A percentile compares a stretch with the other conserved stretches of the same genome.
phyloP scores from a whole-genome alignment of 164 flowering plant species.

The Umbellularia californica region DNA sequence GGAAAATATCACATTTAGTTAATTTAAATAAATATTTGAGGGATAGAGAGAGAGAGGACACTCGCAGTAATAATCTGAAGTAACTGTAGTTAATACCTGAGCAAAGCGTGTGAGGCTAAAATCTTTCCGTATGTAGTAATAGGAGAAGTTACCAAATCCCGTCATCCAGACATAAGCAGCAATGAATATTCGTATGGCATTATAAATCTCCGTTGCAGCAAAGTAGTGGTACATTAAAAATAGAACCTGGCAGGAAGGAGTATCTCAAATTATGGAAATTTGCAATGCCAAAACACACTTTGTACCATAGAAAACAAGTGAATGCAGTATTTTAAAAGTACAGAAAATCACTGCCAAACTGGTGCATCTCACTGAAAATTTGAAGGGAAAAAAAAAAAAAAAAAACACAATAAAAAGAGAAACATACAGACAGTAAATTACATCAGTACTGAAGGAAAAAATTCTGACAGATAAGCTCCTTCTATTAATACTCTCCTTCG shows the following conservation, averaged over 20 bases:
- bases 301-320: not conserved
- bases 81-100: slow-evolving; percentile 47
- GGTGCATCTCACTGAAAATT: not conserved
- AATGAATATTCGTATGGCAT: slow-evolving; percentile 93
- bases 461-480: not conserved
- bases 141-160: slow-evolving; percentile 98
- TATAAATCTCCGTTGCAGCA: slow-evolving; percentile 95
- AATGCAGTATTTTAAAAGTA: not conserved
- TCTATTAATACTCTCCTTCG: not conserved
- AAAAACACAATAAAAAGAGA: not conserved
- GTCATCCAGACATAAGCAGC: slow-evolving; percentile 99
- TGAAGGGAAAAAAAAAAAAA: too few relatives aligned
- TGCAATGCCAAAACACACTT: not conserved
- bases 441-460: not conserved
- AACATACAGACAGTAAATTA: not conserved
- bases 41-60: not conserved
- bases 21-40: too few relatives aligned
- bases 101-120: slow-evolving; percentile 86
- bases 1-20: not conserved
- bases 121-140: slow-evolving; percentile 91
- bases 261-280: not conserved
- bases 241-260: slow-evolving; percentile 55
- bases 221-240: slow-evolving; percentile 97
- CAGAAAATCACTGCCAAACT: not conserved
- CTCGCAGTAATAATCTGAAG: not conserved